Conservation (phyloP, 2,329 filamentous ascomycete genomes). For the Ophiostoma novo-ulmi region DNA sequence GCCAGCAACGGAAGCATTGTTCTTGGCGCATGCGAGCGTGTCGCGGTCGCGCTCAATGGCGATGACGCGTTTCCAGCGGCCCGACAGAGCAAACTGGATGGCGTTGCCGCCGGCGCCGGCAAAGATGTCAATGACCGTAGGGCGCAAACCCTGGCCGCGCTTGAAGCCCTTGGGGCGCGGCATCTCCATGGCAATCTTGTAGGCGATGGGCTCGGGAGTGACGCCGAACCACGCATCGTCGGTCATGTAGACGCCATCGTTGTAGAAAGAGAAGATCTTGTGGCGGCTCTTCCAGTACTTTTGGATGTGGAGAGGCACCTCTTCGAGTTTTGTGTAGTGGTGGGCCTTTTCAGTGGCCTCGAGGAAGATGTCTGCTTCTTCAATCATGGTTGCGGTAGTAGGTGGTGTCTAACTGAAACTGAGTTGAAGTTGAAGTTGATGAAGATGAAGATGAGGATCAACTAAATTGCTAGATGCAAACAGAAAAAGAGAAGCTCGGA, state of each 20-base stretch:
- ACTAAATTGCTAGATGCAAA: background rate
- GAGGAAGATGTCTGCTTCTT: conserved; percentile 43
- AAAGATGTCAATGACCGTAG: conserved; percentile 78
- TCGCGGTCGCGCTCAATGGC: conserved; percentile 79
- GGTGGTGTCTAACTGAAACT: background rate
- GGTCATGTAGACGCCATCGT: conserved; percentile 84
- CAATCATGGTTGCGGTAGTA: conserved; percentile 33
- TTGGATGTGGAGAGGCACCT: conserved; percentile 78
- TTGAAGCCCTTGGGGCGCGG: conserved; percentile 44
- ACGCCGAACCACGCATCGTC: conserved; percentile 96
- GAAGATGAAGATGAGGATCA: background rate
- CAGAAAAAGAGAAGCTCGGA: background rate
- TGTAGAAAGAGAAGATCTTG: conserved; percentile 80
- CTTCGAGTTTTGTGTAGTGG: conserved; percentile 64
- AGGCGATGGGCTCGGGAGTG: conserved; percentile 86
- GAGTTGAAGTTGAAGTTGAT: background rate
- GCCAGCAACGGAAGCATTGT: conserved; percentile 83
- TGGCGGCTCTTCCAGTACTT: conserved; percentile 95
- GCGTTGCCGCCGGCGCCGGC: conserved; percentile 88
- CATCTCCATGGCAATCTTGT: conserved; percentile 72
- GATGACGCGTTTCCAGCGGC: conserved; percentile 76
- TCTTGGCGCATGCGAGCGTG: conserved; percentile 81
- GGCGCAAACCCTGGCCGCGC: conserved; percentile 5
- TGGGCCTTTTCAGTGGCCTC: conserved; percentile 58
- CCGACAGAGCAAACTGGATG: conserved; percentile 84